Evolutionary conservation across 208 protist species (phyloP).

Genomic region (Trypanosoma mega): DNA sequence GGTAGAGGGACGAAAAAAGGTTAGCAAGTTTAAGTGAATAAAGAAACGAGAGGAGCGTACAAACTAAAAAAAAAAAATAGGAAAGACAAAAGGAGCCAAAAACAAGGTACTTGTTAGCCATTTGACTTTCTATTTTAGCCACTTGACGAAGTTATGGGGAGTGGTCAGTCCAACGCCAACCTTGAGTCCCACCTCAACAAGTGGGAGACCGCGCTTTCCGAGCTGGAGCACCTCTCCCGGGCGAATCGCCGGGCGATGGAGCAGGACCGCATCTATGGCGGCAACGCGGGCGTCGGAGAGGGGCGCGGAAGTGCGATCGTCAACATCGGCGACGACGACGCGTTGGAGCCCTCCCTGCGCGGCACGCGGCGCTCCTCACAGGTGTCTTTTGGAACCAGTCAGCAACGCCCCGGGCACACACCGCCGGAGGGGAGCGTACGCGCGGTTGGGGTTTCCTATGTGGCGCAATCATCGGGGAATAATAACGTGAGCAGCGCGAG

Average conservation of each 20-base stretch:
- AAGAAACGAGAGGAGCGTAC: slow-evolving; percentile 2
- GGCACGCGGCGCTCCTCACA: slow-evolving; percentile 52
- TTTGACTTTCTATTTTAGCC: too few species aligned
- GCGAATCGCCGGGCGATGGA: slow-evolving; percentile 51
- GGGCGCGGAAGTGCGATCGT: neutral
- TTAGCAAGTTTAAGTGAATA: neutral
- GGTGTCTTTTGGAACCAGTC: slow-evolving; percentile 56
- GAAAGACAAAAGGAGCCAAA: slow-evolving; percentile 1
- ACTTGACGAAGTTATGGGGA: slow-evolving; percentile 61
- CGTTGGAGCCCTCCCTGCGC: slow-evolving; percentile 11
- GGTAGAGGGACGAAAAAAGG: slow-evolving; percentile 7
- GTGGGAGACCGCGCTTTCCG: slow-evolving; percentile 66
- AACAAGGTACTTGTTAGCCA: neutral
- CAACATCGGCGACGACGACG: slow-evolving; percentile 29
- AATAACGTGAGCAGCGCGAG: slow-evolving; percentile 9
- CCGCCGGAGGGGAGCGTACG: neutral
- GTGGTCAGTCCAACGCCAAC: slow-evolving; percentile 30
- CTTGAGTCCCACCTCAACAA: slow-evolving; percentile 69
- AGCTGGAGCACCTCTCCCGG: slow-evolving; percentile 60
- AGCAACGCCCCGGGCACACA: slow-evolving; percentile 13
- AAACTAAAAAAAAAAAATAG: neutral
- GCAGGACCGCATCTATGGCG: slow-evolving; percentile 62
- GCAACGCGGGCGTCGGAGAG: slow-evolving; percentile 4
- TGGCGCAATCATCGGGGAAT: too few species aligned
- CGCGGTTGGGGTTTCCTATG: neutral